A percentile compares a stretch with the other conserved stretches of the same genome.
Evolutionary conservation across 2,329 filamentous ascomycete species (phyloP).

Genomic region (Apiospora koreana): DNA sequence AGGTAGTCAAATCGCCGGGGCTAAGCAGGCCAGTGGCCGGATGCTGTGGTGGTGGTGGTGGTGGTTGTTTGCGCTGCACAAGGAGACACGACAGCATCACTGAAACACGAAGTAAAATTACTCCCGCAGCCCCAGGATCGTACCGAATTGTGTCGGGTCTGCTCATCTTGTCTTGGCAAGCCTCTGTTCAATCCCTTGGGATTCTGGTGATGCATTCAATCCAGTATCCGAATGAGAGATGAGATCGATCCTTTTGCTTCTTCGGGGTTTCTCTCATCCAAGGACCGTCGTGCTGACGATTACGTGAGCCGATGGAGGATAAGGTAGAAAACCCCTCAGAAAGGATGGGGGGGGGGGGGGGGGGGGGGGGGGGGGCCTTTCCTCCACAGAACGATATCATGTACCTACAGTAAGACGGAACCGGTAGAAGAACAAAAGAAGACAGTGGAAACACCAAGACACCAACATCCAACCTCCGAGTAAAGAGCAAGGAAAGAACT

Average conservation of each 20-base stretch:
- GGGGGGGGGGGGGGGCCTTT: no score
- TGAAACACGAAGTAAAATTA: conserved; percentile 12
- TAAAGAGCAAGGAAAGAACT: no score
- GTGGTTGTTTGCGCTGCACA: neutral
- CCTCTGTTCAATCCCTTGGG: neutral
- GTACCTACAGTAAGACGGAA: conserved; percentile 1
- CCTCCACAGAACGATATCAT: neutral
- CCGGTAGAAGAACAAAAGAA: neutral
- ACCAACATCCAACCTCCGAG: neutral
- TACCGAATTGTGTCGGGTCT: neutral
- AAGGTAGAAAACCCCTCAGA: neutral
- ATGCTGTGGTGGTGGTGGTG: neutral
- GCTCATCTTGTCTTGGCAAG: neutral
- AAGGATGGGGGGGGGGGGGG: no score
- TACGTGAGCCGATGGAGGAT: neutral
- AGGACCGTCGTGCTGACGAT: neutral
- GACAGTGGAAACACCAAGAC: neutral
- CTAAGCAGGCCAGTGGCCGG: neutral
- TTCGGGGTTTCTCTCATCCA: neutral
- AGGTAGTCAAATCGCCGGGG: neutral
- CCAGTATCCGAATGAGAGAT: neutral
- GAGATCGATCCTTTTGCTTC: neutral
- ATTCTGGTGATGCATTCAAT: neutral
- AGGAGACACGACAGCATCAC: neutral
- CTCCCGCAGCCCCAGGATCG: neutral